Conservation (phyloP, 768 basidiomycete species). For the Leccinum longicurvipes region DNA sequence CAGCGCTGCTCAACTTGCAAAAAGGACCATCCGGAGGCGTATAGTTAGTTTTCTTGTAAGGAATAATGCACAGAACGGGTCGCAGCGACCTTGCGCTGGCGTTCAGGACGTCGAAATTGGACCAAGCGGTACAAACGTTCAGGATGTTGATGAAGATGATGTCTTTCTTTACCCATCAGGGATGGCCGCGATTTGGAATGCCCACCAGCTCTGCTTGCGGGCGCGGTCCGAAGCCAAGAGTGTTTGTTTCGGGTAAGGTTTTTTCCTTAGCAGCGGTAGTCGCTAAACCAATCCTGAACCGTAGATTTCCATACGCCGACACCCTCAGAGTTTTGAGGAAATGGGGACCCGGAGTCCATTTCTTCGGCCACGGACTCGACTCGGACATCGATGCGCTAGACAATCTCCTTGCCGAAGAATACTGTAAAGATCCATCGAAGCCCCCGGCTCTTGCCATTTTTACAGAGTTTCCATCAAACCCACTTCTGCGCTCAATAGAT, state of each 20-base stretch:
- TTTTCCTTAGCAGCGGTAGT: not conserved
- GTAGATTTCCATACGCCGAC: slow-evolving; percentile 92
- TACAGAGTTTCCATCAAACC: no score
- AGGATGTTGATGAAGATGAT: slow-evolving; percentile 76
- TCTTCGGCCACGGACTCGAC: slow-evolving; percentile 78
- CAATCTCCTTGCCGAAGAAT: slow-evolving; percentile 49
- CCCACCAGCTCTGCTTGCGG: slow-evolving; percentile 66
- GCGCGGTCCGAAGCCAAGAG: slow-evolving; percentile 59
- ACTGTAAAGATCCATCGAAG: slow-evolving; percentile 32
- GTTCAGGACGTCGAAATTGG: slow-evolving; percentile 47
- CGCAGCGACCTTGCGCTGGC: slow-evolving; percentile 40
- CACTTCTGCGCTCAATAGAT: slow-evolving; percentile 80
- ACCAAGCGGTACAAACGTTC: slow-evolving; percentile 67
- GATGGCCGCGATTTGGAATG: slow-evolving; percentile 93
- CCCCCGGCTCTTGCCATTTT: slow-evolving; percentile 78
- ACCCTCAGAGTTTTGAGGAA: slow-evolving; percentile 90
- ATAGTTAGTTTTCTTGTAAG: slow-evolving; percentile 82
- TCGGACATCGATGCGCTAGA: slow-evolving; percentile 79
- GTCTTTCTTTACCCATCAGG: slow-evolving; percentile 86
- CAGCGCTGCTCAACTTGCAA: slow-evolving; percentile 71
- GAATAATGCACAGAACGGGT: slow-evolving; percentile 43
- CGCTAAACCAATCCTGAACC: not conserved
- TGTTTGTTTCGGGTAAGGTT: no score
- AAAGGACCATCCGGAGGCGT: slow-evolving; percentile 79
- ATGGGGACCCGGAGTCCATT: slow-evolving; percentile 93